Percentiles rank a stretch among this genome's conserved stretches.
Evolutionary conservation across 495 filamentous ascomycete species (phyloP).

Genomic region (Talaromyces trachyspermus): DNA sequence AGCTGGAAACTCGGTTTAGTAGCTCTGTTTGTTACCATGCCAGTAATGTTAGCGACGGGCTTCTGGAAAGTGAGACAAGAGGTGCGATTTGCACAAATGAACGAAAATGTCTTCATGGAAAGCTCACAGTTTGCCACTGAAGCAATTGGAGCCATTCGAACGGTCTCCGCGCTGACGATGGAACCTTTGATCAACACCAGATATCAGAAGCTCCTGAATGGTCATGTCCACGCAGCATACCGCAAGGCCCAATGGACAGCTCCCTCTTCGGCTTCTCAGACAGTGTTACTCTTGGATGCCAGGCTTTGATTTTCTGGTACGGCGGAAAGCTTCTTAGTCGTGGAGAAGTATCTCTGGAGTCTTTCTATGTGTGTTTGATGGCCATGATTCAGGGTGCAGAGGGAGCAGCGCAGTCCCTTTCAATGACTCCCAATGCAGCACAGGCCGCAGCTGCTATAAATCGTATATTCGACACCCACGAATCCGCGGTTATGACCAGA

Average conservation of each 20-base stretch:
- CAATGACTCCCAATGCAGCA: neutral
- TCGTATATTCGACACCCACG: neutral
- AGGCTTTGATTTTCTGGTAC: conserved; percentile 74
- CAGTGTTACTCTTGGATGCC: conserved; percentile 59
- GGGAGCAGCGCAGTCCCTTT: neutral
- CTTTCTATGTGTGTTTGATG: conserved; percentile 1
- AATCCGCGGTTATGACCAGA: neutral
- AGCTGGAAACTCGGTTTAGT: conserved; percentile 53
- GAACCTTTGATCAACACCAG: conserved; percentile 36
- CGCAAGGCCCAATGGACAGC: neutral
- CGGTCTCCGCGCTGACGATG: conserved; percentile 47
- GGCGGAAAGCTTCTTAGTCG: conserved; percentile 42
- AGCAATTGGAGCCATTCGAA: conserved; percentile 46
- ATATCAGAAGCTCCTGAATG: conserved; percentile 39
- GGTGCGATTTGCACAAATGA: conserved; percentile 40
- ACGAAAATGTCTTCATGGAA: conserved; percentile 39
- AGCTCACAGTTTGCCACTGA: conserved; percentile 49
- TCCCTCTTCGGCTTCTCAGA: conserved; percentile 40
- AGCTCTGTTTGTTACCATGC: conserved; percentile 42
- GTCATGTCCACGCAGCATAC: conserved; percentile 39
- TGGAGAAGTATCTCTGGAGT: conserved; percentile 14
- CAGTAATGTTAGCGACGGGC: conserved; percentile 43
- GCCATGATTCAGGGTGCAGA: conserved; percentile 1
- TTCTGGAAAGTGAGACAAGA: conserved; percentile 39
- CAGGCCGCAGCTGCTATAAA: neutral